A percentile compares a stretch with the other conserved stretches of the same genome.
Conservation (phyloP, 2,329 filamentous ascomycete genomes). For the Lasiodiplodia sp. region DNA sequence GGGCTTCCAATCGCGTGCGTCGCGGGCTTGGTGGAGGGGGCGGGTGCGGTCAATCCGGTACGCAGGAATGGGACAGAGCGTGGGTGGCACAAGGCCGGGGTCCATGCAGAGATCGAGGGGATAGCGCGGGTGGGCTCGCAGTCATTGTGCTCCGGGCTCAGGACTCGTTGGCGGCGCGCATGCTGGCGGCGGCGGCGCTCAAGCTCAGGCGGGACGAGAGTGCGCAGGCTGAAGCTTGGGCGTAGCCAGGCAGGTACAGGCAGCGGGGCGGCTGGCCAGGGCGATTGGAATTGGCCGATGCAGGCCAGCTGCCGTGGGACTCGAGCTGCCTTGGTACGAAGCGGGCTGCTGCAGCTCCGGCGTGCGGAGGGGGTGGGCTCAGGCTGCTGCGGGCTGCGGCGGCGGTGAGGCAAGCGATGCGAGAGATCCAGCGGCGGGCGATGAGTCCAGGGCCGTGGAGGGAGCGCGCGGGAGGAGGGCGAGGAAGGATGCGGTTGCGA, state of each 20-base stretch:
- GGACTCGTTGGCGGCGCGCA: slow-evolving; percentile 43
- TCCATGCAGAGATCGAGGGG: slow-evolving; percentile 44
- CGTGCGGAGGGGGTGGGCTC: slow-evolving; percentile 14
- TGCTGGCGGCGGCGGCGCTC: slow-evolving; percentile 40
- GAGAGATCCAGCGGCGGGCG: slow-evolving; percentile 23
- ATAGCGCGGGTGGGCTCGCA: slow-evolving; percentile 38
- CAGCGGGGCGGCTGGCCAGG: slow-evolving; percentile 26
- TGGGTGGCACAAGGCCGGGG: slow-evolving; percentile 46
- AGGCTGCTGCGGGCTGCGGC: slow-evolving; percentile 17
- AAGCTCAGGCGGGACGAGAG: slow-evolving; percentile 23
- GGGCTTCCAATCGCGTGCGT: slow-evolving; percentile 26
- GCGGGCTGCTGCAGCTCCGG: slow-evolving; percentile 27
- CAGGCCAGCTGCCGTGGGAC: slow-evolving; percentile 30
- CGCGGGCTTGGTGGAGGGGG: slow-evolving; percentile 9
- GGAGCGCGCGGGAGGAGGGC: neutral
- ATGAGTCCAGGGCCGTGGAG: slow-evolving; percentile 6
- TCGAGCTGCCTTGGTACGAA: slow-evolving; percentile 30
- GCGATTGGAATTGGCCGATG: slow-evolving; percentile 30
- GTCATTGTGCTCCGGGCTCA: slow-evolving; percentile 34
- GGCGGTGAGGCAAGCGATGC: slow-evolving; percentile 25
- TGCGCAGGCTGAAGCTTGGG: slow-evolving; percentile 3
- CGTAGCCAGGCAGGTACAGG: slow-evolving; percentile 29
- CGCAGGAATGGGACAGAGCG: slow-evolving; percentile 49
- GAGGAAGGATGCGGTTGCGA: slow-evolving; percentile 19
- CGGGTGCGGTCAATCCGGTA: slow-evolving; percentile 39